A percentile compares a stretch with the other conserved stretches of the same genome.
Conservation (phyloP, 2,329 filamentous ascomycete genomes). For the Hyphodiscus sp. region DNA sequence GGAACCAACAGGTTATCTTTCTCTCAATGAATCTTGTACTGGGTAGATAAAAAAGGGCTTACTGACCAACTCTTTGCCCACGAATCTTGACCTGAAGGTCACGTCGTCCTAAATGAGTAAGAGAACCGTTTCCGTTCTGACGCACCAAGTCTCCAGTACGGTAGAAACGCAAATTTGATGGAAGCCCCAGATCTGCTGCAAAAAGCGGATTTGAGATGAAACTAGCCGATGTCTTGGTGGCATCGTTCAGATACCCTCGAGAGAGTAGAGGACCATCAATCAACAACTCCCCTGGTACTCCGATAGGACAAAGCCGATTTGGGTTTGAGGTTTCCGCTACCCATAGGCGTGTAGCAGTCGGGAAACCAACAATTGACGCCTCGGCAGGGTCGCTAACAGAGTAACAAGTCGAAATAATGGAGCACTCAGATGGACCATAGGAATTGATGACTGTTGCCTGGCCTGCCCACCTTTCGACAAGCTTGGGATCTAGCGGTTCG, state of each 20-base stretch:
- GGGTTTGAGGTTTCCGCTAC: constrained; percentile 22
- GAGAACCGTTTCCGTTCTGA: constrained; percentile 38
- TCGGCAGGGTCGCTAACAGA: neutral
- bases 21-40: too few species aligned
- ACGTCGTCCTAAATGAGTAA: constrained; percentile 48
- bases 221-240: too few species aligned
- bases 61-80: constrained; percentile 51
- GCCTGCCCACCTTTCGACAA: constrained; percentile 33
- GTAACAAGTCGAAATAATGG: constrained; percentile 8
- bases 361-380: constrained; percentile 18
- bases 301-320: constrained; percentile 9
- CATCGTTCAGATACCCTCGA: too few species aligned
- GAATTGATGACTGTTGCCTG: constrained; percentile 33
- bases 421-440: constrained; percentile 57
- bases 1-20: too few species aligned
- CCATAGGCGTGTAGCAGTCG: constrained; percentile 26
- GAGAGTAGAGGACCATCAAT: neutral
- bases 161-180: constrained; percentile 42
- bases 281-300: constrained; percentile 12
- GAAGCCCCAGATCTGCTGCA: too few species aligned
- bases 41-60: too few species aligned
- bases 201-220: too few species aligned
- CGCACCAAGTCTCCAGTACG: constrained; percentile 53
- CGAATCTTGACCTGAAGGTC: constrained; percentile 60
- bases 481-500: constrained; percentile 69